A percentile compares a stretch with the other conserved stretches of the same genome.
Conservation (phyloP, 202 grass and related monocot genomes). For the Musa balbisiana region DNA sequence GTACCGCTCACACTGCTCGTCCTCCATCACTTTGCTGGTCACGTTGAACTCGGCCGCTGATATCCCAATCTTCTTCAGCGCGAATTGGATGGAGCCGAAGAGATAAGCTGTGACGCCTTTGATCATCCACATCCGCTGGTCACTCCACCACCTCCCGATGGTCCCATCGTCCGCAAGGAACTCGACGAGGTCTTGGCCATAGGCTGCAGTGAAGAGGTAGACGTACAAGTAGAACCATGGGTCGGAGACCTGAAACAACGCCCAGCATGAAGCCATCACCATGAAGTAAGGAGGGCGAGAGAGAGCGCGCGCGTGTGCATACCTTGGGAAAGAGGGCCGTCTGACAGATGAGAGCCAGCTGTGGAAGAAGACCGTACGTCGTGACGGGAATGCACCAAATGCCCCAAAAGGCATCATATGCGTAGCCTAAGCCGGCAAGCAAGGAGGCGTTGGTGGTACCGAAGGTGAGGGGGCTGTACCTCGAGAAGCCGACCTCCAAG, state of each 20-base stretch:
- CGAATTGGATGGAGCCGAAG: constrained; percentile 30
- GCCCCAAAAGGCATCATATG: constrained; percentile 20
- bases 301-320: neutral
- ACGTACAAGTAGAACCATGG: constrained; percentile 42
- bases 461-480: constrained; percentile 23
- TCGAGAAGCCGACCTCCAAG: constrained; percentile 37
- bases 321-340: constrained; percentile 34
- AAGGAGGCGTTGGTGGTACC: constrained; percentile 2
- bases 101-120: constrained; percentile 23
- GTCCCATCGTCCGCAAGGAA: constrained; percentile 18
- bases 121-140: constrained; percentile 35
- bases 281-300: too few relatives aligned
- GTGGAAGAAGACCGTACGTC: constrained; percentile 33
- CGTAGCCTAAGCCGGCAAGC: constrained; percentile 9
- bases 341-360: constrained; percentile 26
- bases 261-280: too few relatives aligned
- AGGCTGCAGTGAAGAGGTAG: constrained; percentile 38
- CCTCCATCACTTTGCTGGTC: constrained; percentile 39
- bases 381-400: constrained; percentile 22
- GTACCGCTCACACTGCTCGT: constrained; percentile 29
- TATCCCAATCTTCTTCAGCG: constrained; percentile 24
- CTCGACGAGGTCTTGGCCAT: constrained; percentile 26
- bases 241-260: constrained; percentile 24
- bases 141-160: constrained; percentile 32
- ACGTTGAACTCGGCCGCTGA: constrained; percentile 34